Evolutionary conservation across 768 basidiomycete genomes (phyloP), one percentile per base, ranked within the genome.

Genomic region (Auricularia auricula-judae): DNA sequence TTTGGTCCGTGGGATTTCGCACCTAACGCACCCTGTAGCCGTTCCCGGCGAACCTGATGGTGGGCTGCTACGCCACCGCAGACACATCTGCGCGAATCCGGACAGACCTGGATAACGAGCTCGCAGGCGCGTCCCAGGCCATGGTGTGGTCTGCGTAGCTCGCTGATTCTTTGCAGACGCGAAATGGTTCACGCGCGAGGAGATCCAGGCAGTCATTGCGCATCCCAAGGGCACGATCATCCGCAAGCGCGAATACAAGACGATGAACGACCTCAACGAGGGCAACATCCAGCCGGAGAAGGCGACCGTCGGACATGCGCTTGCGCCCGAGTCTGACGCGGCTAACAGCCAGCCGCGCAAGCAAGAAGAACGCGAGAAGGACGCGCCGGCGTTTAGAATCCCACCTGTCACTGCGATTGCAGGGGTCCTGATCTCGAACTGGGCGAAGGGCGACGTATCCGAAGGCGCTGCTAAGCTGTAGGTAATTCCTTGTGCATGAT

Each of bases 61-160:
- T 93, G 8, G 94, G 94, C 14, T 93, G 89, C 72, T 93, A 88
- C 70, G 92, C 88, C 2, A 81, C 83, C 53, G 94, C 84, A 8
- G 90, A 87, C 77, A 78, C 86, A 1, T 78, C 82, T 3, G 80
- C 93, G 70, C 82, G 84, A 4, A 88, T 98, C 65, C 84, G 93
- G 16, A 77, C 80, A 7, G 94, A 98, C 72, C 82, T 99, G 2
- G 96, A 98, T 72, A 96, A 96, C 68, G 96, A 99, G 76, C 83
- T 99, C n/a, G 86, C 87, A 71, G 92, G 93, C 89, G 66, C 61
- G 82, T 68, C 35, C 3, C 44, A 4, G 33, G 16, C 33, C 36
- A 23, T 54, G 12, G 5, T 61, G 36, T 1, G 0, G 23, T n/a
- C 23, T 8, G 39, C 53, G 29, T 18, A 35, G 44, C 61, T 62